Conservation (phyloP, 2,329 filamentous ascomycete species). For the Sphaerulina musiva region DNA sequence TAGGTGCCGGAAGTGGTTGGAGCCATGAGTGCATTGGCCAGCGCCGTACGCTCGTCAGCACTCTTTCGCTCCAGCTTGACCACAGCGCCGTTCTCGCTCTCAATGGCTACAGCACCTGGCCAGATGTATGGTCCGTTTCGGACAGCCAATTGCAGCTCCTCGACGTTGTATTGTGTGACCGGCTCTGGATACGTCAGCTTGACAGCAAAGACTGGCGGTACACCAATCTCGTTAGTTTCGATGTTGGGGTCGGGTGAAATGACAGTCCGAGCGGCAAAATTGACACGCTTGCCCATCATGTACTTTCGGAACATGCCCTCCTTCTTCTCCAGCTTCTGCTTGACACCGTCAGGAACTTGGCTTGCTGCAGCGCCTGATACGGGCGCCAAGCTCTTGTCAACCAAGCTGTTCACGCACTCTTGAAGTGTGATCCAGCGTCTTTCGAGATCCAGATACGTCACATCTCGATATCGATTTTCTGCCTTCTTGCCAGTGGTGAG, state of each 20-base stretch:
- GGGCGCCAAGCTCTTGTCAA: conserved; percentile 83
- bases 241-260: conserved; percentile 98
- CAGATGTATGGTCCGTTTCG: conserved; percentile 91
- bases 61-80: conserved; percentile 83
- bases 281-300: conserved; percentile 99
- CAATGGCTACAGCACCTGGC: conserved; percentile 88
- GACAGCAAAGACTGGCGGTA: conserved; percentile 93
- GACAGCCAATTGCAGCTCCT: conserved; percentile 90
- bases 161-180: conserved; percentile 94
- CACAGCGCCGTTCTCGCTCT: conserved; percentile 90
- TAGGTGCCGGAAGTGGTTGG: conserved; percentile 64
- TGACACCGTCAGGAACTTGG: conserved; percentile 85
- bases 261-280: conserved; percentile 93
- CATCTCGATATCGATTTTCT: conserved; percentile 43
- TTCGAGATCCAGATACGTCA: conserved; percentile 69
- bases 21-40: conserved; percentile 89
- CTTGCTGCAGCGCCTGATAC: conserved; percentile 70
- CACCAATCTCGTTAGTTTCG: conserved; percentile 97
- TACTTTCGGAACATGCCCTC: conserved; percentile 97
- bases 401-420: conserved; percentile 83
- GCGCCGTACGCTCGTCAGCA: conserved; percentile 74
- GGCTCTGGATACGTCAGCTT: conserved; percentile 96
- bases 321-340: conserved; percentile 97
- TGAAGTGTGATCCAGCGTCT: conserved; percentile 78
- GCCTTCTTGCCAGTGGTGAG: conserved; percentile 40